Base-by-base conservation (phyloP, 805 yeast species). In the Ogataea parapolymorpha region DNA sequence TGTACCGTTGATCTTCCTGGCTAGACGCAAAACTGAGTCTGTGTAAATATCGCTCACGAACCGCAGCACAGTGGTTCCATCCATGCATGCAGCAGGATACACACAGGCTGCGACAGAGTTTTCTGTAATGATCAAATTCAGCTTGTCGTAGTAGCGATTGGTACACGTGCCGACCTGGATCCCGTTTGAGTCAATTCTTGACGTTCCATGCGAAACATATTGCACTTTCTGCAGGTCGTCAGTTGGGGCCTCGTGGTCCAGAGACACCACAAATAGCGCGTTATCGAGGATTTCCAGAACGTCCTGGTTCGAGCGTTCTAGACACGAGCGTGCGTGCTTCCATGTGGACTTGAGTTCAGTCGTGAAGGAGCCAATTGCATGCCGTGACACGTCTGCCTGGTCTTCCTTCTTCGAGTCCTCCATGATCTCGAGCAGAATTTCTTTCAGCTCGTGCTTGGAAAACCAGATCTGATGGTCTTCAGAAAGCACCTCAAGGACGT, bases 81-180 rank as follows among this genome's bases (percentile, higher is more conserved):
- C 82, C 74, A 75, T 75, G 16, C 75, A 68, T 2, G 78, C 67
- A 10, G 77, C 71, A 48, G 79, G 82, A 75, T 80, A 77, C 15
- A 75, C 76, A 36, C 77, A 67, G 4, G 81, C 82, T 2, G 80
- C 80, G 16, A 75, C 77, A 0, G 81, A 71, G 55, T 77, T 77
- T 29, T 67, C 63, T 3, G 81, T 74, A 8, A 77, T 71, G 13
- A 77, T 66, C 36, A 77, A 56, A 52, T 77, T 80, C 40, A 77
- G 60, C 50, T 77, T 77, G 55, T 77, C 82, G 53, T 77, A 77
- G 74, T 80, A 77, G 41, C 82, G 61, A 34, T 76, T 74, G 12
- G 79, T 74, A 57, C 82, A 77, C 5, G 79, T 68, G 18, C 82
- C 82, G 16, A 67, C 57, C 57, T 77, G 82, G 33, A 73, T 61